A percentile compares a stretch with the other conserved stretches of the same genome.
phyloP scores from a whole-genome alignment of 2,329 filamentous ascomycete species.

The Claviceps maximensis region DNA sequence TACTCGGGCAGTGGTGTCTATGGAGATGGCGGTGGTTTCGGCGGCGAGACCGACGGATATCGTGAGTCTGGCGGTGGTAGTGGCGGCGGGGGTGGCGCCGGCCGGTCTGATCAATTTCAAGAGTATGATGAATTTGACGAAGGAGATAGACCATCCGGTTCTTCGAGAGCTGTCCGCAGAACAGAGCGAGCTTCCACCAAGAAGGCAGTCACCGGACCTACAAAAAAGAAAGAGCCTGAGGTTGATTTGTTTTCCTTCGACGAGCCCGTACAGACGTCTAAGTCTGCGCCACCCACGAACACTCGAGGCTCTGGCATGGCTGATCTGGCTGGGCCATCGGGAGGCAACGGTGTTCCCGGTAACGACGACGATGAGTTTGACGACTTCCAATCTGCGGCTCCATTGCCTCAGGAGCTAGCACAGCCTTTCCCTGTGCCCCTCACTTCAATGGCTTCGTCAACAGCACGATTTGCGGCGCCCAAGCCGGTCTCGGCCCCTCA shows the following conservation, averaged over 20 bases:
- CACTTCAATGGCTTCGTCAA: constrained; percentile 38
- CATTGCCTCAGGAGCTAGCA: constrained; percentile 36
- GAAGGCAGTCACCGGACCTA: constrained; percentile 43
- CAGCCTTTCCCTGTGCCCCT: constrained; percentile 34
- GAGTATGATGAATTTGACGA: constrained; percentile 97
- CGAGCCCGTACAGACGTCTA: constrained; percentile 46
- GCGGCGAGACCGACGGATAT: constrained; percentile 56
- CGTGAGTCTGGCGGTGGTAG: constrained; percentile 91
- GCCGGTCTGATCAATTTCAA: constrained; percentile 67
- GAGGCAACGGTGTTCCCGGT: constrained; percentile 15
- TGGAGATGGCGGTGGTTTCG: constrained; percentile 83
- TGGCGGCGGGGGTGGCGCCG: constrained; percentile 54
- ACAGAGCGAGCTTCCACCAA: constrained; percentile 20
- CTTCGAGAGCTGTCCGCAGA: constrained; percentile 29
- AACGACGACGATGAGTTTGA: constrained; percentile 85
- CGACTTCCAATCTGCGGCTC: constrained; percentile 84
- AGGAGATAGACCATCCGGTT: constrained; percentile 34
- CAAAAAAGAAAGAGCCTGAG: constrained; percentile 79
- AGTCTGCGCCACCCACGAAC: constrained; percentile 29
- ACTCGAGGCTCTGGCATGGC: constrained; percentile 35
- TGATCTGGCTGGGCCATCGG: constrained; percentile 22
- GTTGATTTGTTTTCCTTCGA: constrained; percentile 90
- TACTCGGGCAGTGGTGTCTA: constrained; percentile 65
- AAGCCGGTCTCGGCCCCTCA: constrained; percentile 76
- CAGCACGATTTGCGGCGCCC: constrained; percentile 62